Evolutionary conservation across 2,329 filamentous ascomycete genomes (phyloP).

Genomic region (Pseudocercospora musae): DNA sequence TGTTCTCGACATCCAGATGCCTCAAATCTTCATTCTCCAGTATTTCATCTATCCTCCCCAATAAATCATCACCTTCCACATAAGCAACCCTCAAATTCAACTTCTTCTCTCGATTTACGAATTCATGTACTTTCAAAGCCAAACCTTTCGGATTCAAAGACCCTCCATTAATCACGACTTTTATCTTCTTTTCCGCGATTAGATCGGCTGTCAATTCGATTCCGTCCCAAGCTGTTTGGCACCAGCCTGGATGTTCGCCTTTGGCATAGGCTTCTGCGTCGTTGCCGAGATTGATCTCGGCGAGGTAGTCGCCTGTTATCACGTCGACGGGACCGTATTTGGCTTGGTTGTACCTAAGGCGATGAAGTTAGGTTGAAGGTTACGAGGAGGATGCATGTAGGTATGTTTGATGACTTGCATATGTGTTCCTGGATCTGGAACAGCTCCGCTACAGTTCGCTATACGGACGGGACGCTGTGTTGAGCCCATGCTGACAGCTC

Average conservation of each 20-base stretch:
- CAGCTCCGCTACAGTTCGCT: slow-evolving; percentile 26
- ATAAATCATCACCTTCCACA: slow-evolving; percentile 42
- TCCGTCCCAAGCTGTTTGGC: slow-evolving; percentile 49
- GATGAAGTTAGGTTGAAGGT: not conserved
- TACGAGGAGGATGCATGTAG: not conserved
- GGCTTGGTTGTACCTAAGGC: slow-evolving; percentile 24
- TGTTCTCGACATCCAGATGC: slow-evolving; percentile 26
- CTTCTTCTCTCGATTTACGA: slow-evolving; percentile 30
- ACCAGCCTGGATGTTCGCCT: slow-evolving; percentile 25
- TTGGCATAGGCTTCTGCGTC: slow-evolving; percentile 27
- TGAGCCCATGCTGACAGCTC: slow-evolving; percentile 12
- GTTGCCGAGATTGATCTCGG: slow-evolving; percentile 29
- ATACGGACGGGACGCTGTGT: slow-evolving; percentile 20
- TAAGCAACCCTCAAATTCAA: slow-evolving; percentile 45
- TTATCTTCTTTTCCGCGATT: slow-evolving; percentile 49
- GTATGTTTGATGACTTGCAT: slow-evolving; percentile 12
- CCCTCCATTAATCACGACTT: slow-evolving; percentile 56
- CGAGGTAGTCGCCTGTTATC: slow-evolving; percentile 52
- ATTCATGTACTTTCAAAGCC: slow-evolving; percentile 44
- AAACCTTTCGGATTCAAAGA: slow-evolving; percentile 53
- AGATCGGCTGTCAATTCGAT: slow-evolving; percentile 46
- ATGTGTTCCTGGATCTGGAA: slow-evolving; percentile 27
- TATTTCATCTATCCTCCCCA: slow-evolving; percentile 21
- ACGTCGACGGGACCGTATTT: slow-evolving; percentile 43
- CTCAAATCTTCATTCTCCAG: slow-evolving; percentile 18